Conservation (phyloP, 140 eudicot genomes). For the Flaveria floridana region DNA sequence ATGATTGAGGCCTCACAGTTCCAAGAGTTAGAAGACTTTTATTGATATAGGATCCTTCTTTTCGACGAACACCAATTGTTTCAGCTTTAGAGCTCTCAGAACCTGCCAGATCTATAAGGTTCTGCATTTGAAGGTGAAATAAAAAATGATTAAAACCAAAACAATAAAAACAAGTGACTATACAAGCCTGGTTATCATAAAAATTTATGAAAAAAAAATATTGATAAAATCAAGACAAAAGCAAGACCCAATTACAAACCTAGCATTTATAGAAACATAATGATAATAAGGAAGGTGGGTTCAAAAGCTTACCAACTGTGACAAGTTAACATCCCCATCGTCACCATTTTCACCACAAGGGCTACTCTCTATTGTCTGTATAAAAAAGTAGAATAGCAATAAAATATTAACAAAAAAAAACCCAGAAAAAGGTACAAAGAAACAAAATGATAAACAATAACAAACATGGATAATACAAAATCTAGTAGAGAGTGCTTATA, state of each 20-base stretch:
- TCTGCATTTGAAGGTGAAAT: slow-evolving; percentile 54
- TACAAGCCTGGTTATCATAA: slow-evolving; percentile 1
- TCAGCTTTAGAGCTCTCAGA: slow-evolving; percentile 99
- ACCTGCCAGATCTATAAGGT: slow-evolving; percentile 98
- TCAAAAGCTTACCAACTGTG: slow-evolving; percentile 72
- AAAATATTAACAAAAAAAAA: slow-evolving; percentile 23
- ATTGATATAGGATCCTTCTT: slow-evolving; percentile 94
- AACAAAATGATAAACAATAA: not conserved
- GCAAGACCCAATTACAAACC: slow-evolving; percentile 14
- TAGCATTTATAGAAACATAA: slow-evolving; percentile 1
- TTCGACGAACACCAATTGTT: slow-evolving; percentile 84
- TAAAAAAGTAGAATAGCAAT: slow-evolving; percentile 2
- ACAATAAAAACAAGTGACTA: not conserved
- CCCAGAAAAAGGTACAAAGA: not conserved
- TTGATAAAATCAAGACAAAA: not conserved
- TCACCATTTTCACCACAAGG: slow-evolving; percentile 84
- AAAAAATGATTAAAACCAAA: slow-evolving; percentile 15
- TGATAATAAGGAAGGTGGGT: slow-evolving; percentile 13
- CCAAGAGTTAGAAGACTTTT: slow-evolving; percentile 98
- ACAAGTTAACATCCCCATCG: slow-evolving; percentile 82
- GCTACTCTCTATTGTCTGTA: slow-evolving; percentile 95
- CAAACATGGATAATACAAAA: slow-evolving; percentile 6
- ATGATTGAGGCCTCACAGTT: slow-evolving; percentile 80
- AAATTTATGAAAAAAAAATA: slow-evolving; percentile 2
- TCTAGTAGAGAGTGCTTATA: not conserved